Conservation (phyloP, 2,329 filamentous ascomycete species). For the Bipolaris sorokiniana region DNA sequence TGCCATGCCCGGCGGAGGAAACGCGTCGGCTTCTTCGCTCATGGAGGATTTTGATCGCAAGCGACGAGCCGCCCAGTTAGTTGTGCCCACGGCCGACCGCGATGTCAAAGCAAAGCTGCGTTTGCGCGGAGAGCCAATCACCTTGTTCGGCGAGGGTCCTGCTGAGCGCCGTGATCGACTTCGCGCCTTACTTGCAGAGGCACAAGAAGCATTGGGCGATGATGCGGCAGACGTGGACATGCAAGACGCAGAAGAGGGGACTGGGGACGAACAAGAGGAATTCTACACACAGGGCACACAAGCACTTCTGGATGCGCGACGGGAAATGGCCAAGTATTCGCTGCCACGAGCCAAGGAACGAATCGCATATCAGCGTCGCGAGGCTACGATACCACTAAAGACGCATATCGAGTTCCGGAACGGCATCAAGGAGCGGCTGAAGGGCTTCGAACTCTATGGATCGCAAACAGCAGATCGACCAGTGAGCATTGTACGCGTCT, state of each 20-base stretch:
- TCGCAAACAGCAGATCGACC: conserved; percentile 92
- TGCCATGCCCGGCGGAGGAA: conserved; percentile 74
- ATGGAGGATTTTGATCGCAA: conserved; percentile 90
- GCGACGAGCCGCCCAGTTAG: conserved; percentile 83
- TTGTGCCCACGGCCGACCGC: conserved; percentile 91
- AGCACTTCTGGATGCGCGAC: conserved; percentile 75
- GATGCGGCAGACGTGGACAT: conserved; percentile 60
- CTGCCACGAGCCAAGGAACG: conserved; percentile 80
- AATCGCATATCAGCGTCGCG: conserved; percentile 76
- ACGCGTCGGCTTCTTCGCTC: conserved; percentile 84
- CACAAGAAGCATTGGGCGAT: conserved; percentile 68
- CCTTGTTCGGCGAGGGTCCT: conserved; percentile 88
- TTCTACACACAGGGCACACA: conserved; percentile 88
- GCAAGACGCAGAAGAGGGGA: conserved; percentile 59
- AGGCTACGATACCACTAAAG: conserved; percentile 81
- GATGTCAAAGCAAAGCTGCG: conserved; percentile 73
- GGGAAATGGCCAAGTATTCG: conserved; percentile 81
- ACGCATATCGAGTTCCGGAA: conserved; percentile 94
- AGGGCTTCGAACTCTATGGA: conserved; percentile 87
- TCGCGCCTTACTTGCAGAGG: conserved; percentile 77
- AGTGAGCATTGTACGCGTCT: conserved; percentile 88
- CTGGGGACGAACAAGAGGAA: conserved; percentile 70
- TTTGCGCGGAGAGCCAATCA: conserved; percentile 90
- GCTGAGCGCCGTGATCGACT: conserved; percentile 85
- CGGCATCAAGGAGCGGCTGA: conserved; percentile 79